Evolutionary conservation across 345 rosid genomes (phyloP).

Genomic region (Aurinia saxatilis): DNA sequence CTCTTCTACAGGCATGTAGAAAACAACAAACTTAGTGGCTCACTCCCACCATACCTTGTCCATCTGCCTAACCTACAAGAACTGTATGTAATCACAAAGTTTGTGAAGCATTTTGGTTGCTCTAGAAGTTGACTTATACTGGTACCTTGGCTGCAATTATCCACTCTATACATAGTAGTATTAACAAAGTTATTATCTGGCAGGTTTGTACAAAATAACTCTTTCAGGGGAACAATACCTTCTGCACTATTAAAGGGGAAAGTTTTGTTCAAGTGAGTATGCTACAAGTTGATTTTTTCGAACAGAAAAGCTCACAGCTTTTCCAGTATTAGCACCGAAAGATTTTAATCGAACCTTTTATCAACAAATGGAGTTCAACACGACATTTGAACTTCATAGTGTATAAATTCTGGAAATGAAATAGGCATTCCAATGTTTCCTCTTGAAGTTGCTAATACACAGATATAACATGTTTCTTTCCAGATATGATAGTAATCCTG

Average conservation of each 20-base stretch:
- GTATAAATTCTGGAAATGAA: not conserved
- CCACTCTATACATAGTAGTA: not conserved
- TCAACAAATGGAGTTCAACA: not conserved
- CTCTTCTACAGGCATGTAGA: slow-evolving; percentile 72
- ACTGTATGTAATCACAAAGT: slow-evolving; percentile 44
- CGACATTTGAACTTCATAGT: not conserved
- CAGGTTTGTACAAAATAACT: slow-evolving; percentile 85
- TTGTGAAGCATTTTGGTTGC: not conserved
- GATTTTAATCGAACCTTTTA: not conserved
- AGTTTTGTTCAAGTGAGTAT: slow-evolving; percentile 63
- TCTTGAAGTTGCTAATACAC: not conserved
- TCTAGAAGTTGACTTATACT: not conserved
- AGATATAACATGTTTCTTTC: slow-evolving; percentile 17
- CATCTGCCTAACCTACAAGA: slow-evolving; percentile 66
- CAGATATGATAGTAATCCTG: slow-evolving; percentile 60
- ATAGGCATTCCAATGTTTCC: not conserved
- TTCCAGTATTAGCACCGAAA: not conserved
- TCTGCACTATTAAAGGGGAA: slow-evolving; percentile 43
- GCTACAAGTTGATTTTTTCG: slow-evolving; percentile 7
- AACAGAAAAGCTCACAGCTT: not conserved
- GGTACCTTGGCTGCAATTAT: not conserved
- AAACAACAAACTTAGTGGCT: slow-evolving; percentile 69
- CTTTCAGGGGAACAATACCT: slow-evolving; percentile 71
- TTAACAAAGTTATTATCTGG: slow-evolving; percentile 12
- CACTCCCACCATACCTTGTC: slow-evolving; percentile 63